Evolutionary conservation across 148 eudicot genomes (phyloP).

Genomic region (Suaeda aralocaspica): DNA sequence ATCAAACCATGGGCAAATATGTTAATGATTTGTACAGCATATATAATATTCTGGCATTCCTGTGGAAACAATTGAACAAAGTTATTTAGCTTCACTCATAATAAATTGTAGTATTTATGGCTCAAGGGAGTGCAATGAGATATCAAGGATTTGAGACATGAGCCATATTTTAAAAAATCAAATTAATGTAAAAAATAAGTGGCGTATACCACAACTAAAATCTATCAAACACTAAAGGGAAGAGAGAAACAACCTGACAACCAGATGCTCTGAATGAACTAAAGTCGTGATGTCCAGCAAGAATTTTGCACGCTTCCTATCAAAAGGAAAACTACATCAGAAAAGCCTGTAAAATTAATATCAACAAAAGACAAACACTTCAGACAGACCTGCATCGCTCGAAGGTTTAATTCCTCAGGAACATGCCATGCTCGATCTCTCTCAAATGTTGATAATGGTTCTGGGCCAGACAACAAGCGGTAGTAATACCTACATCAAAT

Average conservation of each 20-base stretch:
- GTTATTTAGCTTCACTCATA: background rate
- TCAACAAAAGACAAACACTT: background rate
- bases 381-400: constrained; percentile 68
- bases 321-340: background rate
- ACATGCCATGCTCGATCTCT: constrained; percentile 96
- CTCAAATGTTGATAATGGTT: constrained; percentile 69
- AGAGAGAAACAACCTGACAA: constrained; percentile 60
- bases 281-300: constrained; percentile 87
- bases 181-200: background rate
- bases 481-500: constrained; percentile 70
- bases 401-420: constrained; percentile 67
- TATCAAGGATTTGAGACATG: too few relatives aligned
- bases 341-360: constrained; percentile 9
- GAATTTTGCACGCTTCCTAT: constrained; percentile 84
- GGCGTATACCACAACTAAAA: background rate
- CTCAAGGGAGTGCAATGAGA: background rate
- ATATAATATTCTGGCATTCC: background rate
- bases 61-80: background rate
- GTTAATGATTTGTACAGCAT: background rate
- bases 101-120: background rate
- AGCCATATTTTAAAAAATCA: too few relatives aligned
- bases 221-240: background rate
- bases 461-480: constrained; percentile 75
- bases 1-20: too few relatives aligned
- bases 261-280: constrained; percentile 93